A percentile compares a stretch with the other conserved stretches of the same genome.
These are phyloP conservation scores for Avena insularis DNA, from an alignment of 176 grass and related monocot genomes.

Conservation along the genomic window DNA sequence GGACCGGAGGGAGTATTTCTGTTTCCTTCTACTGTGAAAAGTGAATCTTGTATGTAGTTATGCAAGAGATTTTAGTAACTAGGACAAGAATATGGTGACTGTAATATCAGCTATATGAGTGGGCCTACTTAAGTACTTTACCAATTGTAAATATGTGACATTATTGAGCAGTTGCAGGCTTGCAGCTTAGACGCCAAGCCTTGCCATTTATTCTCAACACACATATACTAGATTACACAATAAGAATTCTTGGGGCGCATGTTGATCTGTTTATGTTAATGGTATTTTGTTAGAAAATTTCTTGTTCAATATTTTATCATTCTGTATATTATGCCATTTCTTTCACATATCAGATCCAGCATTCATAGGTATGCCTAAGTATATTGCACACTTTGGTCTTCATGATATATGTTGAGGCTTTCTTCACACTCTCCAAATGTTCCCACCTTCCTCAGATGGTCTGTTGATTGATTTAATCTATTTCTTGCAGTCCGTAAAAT, in stretches of 20 bases:
- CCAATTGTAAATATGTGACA: neutral
- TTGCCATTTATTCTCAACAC: neutral
- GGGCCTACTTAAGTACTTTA: neutral
- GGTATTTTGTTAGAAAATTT: neutral
- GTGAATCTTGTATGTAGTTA: neutral
- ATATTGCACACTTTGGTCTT: neutral
- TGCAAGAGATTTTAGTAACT: neutral
- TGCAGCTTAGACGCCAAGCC: neutral
- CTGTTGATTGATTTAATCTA: neutral
- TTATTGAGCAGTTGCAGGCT: neutral
- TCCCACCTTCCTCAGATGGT: neutral
- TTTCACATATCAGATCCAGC: conserved; percentile 1
- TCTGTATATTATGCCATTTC: neutral
- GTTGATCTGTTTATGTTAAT: conserved; percentile 8
- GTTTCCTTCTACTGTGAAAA: neutral
- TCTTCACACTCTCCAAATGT: neutral
- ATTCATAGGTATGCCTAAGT: neutral
- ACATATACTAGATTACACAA: neutral
- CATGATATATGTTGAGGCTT: neutral
- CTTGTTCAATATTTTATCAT: neutral
- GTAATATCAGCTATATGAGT: neutral
- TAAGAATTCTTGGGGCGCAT: neutral
- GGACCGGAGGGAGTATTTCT: neutral
- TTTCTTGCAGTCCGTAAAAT: conserved; percentile 6
- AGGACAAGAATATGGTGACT: neutral